Evolutionary conservation across 805 yeast genomes (phyloP).

Genomic region (Brettanomyces custersianus): DNA sequence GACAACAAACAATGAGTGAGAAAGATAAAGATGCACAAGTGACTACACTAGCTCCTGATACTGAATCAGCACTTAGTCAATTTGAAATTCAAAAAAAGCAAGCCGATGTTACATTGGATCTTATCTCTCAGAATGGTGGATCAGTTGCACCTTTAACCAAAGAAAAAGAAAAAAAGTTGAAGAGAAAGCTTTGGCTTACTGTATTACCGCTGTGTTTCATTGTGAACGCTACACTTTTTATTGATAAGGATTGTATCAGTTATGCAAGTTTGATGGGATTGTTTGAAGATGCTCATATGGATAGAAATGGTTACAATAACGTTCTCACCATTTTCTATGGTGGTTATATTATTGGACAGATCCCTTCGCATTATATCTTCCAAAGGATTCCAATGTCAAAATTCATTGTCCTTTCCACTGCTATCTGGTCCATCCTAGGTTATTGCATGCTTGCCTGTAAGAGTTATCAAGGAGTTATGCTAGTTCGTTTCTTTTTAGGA

Average conservation of each 20-base stretch:
- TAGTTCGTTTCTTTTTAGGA: slow-evolving; percentile 28
- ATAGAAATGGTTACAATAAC: slow-evolving; percentile 34
- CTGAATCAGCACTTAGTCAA: background rate
- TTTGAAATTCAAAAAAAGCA: slow-evolving; percentile 3
- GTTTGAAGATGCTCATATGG: slow-evolving; percentile 34
- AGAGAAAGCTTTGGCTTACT: slow-evolving; percentile 30
- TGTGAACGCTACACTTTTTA: slow-evolving; percentile 34
- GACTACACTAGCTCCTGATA: no score
- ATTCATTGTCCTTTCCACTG: slow-evolving; percentile 18
- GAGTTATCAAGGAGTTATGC: slow-evolving; percentile 25
- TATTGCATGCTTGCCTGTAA: slow-evolving; percentile 19
- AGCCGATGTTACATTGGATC: slow-evolving; percentile 10
- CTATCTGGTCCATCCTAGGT: slow-evolving; percentile 27
- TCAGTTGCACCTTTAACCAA: slow-evolving; percentile 31
- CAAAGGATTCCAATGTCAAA: slow-evolving; percentile 29
- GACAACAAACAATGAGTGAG: no score
- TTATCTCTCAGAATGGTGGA: slow-evolving; percentile 6
- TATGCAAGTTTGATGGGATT: slow-evolving; percentile 40
- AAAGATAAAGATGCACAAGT: no score
- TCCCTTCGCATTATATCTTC: slow-evolving; percentile 33
- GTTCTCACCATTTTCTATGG: slow-evolving; percentile 38
- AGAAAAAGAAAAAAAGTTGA: slow-evolving; percentile 30
- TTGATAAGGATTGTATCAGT: slow-evolving; percentile 44
- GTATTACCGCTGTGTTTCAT: slow-evolving; percentile 26
- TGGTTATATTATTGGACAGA: slow-evolving; percentile 38